A percentile compares a stretch with the other conserved stretches of the same genome.
Evolutionary conservation across 495 filamentous ascomycete genomes (phyloP).

Genomic region (Daldinia grandis): DNA sequence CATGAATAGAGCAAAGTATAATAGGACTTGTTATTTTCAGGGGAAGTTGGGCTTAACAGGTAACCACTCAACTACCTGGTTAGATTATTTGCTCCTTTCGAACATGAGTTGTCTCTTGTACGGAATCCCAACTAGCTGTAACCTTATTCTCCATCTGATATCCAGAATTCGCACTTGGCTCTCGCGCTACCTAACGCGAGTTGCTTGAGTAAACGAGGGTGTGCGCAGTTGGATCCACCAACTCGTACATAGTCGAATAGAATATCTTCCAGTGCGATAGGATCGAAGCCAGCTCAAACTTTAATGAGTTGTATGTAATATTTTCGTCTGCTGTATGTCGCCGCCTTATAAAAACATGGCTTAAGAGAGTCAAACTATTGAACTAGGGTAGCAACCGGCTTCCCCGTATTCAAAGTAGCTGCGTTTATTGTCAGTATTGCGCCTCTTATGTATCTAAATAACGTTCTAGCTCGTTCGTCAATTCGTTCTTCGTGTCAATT

Average conservation of each 20-base stretch:
- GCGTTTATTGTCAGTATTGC: too few species aligned
- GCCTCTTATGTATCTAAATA: too few species aligned
- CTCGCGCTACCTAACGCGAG: background rate
- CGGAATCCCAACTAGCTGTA: background rate
- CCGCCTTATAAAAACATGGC: background rate
- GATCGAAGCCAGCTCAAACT: background rate
- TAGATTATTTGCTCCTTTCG: background rate
- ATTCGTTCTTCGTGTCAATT: background rate
- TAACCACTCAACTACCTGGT: background rate
- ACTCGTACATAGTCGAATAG: background rate
- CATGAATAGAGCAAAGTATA: background rate
- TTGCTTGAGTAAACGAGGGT: background rate
- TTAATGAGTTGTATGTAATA: background rate
- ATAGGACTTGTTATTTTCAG: background rate
- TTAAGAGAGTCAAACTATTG: background rate
- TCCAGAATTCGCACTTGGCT: background rate
- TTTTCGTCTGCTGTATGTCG: background rate
- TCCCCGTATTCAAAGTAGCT: background rate
- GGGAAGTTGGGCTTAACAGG: background rate
- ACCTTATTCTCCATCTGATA: slow-evolving; percentile 4
- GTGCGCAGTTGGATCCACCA: background rate
- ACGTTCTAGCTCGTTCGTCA: background rate
- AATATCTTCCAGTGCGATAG: background rate
- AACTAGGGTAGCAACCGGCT: background rate
- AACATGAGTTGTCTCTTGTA: background rate